Evolutionary conservation across 768 basidiomycete species (phyloP), one percentile per base, ranked within the genome.

Genomic region (Tylopilus felleus): DNA sequence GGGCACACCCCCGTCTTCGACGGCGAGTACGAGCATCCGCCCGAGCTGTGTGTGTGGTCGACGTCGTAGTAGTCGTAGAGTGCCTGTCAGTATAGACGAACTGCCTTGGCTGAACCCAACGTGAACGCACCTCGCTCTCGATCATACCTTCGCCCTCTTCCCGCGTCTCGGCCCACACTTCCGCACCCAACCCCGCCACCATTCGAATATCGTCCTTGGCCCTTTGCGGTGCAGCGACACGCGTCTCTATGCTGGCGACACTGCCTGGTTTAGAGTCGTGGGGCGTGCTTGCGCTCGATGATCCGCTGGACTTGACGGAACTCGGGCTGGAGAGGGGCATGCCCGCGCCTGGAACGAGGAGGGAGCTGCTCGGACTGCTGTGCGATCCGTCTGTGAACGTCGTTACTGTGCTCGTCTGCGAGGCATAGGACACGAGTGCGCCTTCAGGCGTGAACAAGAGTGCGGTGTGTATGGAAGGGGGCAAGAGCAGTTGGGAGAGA

Each of bases 81-180:
- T 38, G 56, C 31, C 28, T 42, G 22, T 48, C 40, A 49, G 22
- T 41, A 46, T 21, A 21, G 8, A 43, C 22, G 22, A 10, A 5
- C 13, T 10, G 10, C 14, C 27, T n/a, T 4, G 35, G 6, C 9
- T 13, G 21, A 3, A 10, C 9, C 8, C 23, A 12, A 16, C 28
- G 22, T 23, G 13, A 22, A 67, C 75, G 61, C 60, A 89, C 89
- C 80, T 91, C 88, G 66, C 85, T 84, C 55, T 91, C 88, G 4
- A 84, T 85, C 83, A 86, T 86, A 17, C 86, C 87, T 19, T 63
- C 63, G 5, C 40, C 58, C 9, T 69, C 77, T 22, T 80, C 83
- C 55, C 75, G 77, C 25, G 84, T 87, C 70, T 91, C 89, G 47
- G 82, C 82, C 89, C 90, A 92, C 31, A 89, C 76, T 67, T 90